phyloP scores from a whole-genome alignment of 306 rosid genomes.

The Cucurbita moschata region DNA sequence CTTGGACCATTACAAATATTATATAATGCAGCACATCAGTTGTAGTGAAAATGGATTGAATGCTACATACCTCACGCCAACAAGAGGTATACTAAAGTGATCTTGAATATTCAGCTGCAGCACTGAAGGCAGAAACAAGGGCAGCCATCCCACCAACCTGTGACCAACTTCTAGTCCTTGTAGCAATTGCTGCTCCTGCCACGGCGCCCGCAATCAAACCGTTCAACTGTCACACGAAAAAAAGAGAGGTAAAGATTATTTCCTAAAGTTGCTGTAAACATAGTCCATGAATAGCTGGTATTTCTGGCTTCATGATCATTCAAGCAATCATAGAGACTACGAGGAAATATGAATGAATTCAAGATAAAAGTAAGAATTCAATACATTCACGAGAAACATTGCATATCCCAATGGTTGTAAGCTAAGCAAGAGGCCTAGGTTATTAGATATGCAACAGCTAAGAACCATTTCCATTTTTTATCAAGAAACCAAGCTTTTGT shows the following conservation, averaged over 20 bases:
- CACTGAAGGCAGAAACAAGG: slow-evolving; percentile 46
- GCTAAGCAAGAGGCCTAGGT: not conserved
- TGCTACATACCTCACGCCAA: not conserved
- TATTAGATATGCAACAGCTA: not conserved
- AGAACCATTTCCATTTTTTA: not conserved
- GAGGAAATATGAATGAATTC: not conserved
- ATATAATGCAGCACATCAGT: not conserved
- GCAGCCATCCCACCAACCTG: slow-evolving; percentile 49
- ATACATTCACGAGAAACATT: not conserved
- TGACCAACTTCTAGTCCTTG: slow-evolving; percentile 46
- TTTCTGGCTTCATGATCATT: not conserved
- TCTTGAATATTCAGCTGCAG: slow-evolving; percentile 51
- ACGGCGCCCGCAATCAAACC: slow-evolving; percentile 67
- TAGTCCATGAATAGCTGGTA: not conserved
- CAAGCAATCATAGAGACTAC: not conserved
- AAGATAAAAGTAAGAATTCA: not conserved
- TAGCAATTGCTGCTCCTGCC: slow-evolving; percentile 61
- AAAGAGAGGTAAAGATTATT: not conserved
- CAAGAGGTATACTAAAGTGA: slow-evolving; percentile 16
- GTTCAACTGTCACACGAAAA: slow-evolving; percentile 39
- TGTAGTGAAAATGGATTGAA: not conserved
- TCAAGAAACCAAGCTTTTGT: not conserved
- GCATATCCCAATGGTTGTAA: not conserved
- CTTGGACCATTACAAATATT: not conserved
- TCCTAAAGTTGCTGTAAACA: not conserved